These are phyloP conservation scores for Sclerotinia subarctica DNA, from an alignment of 2,329 filamentous ascomycete genomes.

Conservation along the genomic window DNA sequence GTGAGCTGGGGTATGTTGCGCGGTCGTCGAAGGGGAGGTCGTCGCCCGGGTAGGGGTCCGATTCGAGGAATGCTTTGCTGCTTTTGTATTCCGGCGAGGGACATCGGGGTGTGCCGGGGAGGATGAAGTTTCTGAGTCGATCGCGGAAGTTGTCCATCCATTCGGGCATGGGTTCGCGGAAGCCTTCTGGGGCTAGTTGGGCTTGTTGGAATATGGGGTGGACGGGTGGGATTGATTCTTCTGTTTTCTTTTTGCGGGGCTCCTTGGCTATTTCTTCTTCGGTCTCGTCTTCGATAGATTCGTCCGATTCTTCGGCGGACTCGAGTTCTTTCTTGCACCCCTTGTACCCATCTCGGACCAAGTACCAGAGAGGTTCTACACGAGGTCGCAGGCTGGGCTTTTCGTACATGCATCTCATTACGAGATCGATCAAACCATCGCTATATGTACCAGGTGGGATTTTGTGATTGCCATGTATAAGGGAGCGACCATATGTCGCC, in stretches of 20 bases:
- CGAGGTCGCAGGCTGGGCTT: not conserved
- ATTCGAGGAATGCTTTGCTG: fast-evolving
- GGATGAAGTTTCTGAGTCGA: fast-evolving
- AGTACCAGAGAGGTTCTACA: not conserved
- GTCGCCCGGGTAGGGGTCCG: not conserved
- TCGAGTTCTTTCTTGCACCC: too few relatives aligned
- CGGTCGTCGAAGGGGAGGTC: not conserved
- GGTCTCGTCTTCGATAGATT: too few relatives aligned
- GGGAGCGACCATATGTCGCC: not conserved
- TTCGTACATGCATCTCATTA: not conserved
- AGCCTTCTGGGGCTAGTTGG: too few relatives aligned
- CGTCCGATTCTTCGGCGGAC: too few relatives aligned
- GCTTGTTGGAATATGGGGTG: not conserved
- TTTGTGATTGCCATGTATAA: not conserved
- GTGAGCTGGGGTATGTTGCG: not conserved
- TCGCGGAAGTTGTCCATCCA: not conserved
- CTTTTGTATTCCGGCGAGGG: not conserved
- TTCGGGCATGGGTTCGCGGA: not conserved
- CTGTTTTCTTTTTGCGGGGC: too few relatives aligned
- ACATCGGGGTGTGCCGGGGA: not conserved
- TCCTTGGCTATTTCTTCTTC: too few relatives aligned
- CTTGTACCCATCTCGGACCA: not conserved
- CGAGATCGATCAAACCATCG: not conserved
- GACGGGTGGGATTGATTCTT: not conserved
- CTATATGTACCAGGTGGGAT: not conserved